Evolutionary conservation across 2,329 filamentous ascomycete species (phyloP), one percentile per base, ranked within the genome.

Genomic region (Penicillium sp.): DNA sequence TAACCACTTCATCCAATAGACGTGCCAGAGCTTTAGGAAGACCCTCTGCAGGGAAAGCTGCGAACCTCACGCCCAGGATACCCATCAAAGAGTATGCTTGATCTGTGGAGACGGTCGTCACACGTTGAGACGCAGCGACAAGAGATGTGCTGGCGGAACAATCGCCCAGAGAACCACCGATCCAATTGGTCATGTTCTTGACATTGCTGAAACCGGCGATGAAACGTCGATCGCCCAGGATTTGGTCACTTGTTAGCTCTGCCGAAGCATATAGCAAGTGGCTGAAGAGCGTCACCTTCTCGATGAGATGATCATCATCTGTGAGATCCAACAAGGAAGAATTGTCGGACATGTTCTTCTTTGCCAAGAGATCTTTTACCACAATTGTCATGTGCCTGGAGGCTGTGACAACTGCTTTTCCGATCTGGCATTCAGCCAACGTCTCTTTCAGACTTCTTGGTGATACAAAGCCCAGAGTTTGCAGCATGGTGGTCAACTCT

Each of bases 81-180:
- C 58, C 58, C 58, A 61, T 61, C 46, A 61, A 46, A 13, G 58
- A 61, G 50, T 61, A 61, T 6, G 56, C 58, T 42, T 61, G 50
- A 34, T 61, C 58, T 13, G 54, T 58, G 7, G 51, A 14, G n/a
- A 57, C 54, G 8, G 58, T 60, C 39, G 46, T 51, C 16, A 52
- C 22, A 22, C 58, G 53, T 13, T 54, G 34, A 5, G 58, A 54
- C 13, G 58, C 58, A 1, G 50, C 41, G 27, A 50, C 42, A 22
- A 60, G 48, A 11, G 57, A 57, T 7, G 40, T 57, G 27, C 46
- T 50, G 13, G 58, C 54, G n/a, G 58, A 57, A 3, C 36, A 50
- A 38, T 34, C 22, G 6, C 14, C 21, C 16, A 27, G 43, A 27
- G n/a, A 36, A 11, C 31, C 48, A 5, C 45, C 24, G 1, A 43